Evolutionary conservation across 2,329 filamentous ascomycete species (phyloP), one percentile per base, ranked within the genome.

Genomic region (Calonectria pseudoreteaudii): DNA sequence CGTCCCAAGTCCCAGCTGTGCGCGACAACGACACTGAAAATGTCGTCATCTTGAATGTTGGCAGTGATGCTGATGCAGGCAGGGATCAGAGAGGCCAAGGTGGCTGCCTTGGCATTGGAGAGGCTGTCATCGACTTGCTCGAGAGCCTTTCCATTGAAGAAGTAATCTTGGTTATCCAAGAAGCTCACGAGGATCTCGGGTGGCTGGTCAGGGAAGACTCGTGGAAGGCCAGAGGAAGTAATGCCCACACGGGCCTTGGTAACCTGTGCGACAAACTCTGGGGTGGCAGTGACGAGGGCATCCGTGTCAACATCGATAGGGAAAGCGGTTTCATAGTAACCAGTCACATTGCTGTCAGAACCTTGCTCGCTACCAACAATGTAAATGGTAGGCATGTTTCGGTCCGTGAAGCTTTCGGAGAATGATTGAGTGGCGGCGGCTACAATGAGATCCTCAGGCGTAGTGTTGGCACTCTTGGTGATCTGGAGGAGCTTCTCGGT

Each of bases 1-100:
- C 31, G 62, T 30, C 68, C 68, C 9, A 71, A 50, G 18, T 71
- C 68, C 68, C 68, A 71, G 50, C 68, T 66, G 20, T 71, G 68
- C 3, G 68, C 68, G n/a, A 71, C 68, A 3, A 66, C 49, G 23
- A 71, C 60, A 13, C 60, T 65, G 31, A 71, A 23, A 10, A 64
- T 47, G 13, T 26, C 38, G 38, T 71, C 68, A 41, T 62, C 56
- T 9, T 62, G 56, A 41, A 62, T 62, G 36, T 62, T 62, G 18
- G 56, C 56, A 10, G 56, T 41, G 23, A 62, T 62, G 16, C 56
- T 62, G 18, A 62, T 26, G 11, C 56, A 62, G 14, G 56, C 56
- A 9, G 56, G 56, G 16, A 62, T 41, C 34, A 62, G 20, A 26
- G 56, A 41, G 9, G 56, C 56, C 23, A 62, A 4, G 0, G 56